Percentiles rank a stretch among this genome's conserved stretches.
Evolutionary conservation across 1,139 yeast genomes (phyloP).

Genomic region (Geotrichum macrosporum): DNA sequence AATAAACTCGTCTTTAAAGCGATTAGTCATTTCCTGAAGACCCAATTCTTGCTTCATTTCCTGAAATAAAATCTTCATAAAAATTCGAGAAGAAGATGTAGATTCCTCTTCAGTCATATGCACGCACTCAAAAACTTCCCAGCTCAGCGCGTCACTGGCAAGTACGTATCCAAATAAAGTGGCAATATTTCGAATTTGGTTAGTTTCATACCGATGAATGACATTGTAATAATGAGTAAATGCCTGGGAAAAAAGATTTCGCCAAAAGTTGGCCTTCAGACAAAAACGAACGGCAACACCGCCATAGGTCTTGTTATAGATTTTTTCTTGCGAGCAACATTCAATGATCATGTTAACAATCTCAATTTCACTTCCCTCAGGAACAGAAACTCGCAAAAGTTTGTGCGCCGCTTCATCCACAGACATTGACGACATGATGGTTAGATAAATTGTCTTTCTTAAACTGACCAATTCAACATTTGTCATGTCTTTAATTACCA

Average conservation of each 20-base stretch:
- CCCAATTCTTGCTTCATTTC: slow-evolving; percentile 81
- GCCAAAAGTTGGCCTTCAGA: slow-evolving; percentile 52
- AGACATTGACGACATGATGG: slow-evolving; percentile 88
- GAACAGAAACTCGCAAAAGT: slow-evolving; percentile 45
- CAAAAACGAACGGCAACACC: slow-evolving; percentile 68
- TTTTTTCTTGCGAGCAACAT: slow-evolving; percentile 82
- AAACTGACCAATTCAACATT: slow-evolving; percentile 57
- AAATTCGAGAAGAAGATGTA: slow-evolving; percentile 74
- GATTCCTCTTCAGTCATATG: slow-evolving; percentile 67
- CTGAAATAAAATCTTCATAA: slow-evolving; percentile 74
- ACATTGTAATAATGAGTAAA: slow-evolving; percentile 56
- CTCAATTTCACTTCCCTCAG: slow-evolving; percentile 37
- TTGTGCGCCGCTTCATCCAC: slow-evolving; percentile 94
- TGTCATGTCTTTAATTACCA: slow-evolving; percentile 59
- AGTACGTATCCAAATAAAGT: slow-evolving; percentile 82
- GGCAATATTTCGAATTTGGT: slow-evolving; percentile 73
- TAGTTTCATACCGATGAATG: slow-evolving; percentile 66
- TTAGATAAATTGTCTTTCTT: slow-evolving; percentile 72
- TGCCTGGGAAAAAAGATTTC: slow-evolving; percentile 45
- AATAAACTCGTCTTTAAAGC: slow-evolving; percentile 47
- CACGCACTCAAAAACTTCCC: slow-evolving; percentile 53
- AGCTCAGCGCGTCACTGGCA: slow-evolving; percentile 63
- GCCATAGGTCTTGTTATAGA: slow-evolving; percentile 84
- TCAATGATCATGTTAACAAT: slow-evolving; percentile 73
- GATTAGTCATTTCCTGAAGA: slow-evolving; percentile 46